phyloP scores from a whole-genome alignment of 345 rosid species.

The Cardamine resedifolia region DNA sequence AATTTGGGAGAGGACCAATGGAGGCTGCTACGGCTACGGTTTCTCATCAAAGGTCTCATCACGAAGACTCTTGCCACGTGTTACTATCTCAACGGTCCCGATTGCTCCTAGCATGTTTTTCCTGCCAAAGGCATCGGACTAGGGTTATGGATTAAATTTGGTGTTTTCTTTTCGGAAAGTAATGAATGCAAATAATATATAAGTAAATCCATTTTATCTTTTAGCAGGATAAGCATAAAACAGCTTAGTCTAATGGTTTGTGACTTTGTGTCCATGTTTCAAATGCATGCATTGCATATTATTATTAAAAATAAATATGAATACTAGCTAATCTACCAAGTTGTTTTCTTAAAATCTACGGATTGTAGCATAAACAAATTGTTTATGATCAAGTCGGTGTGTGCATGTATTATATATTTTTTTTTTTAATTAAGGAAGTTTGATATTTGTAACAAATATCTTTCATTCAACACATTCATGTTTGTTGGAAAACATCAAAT shows the following conservation, averaged over 20 bases:
- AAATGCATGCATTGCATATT: not conserved
- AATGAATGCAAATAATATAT: not conserved
- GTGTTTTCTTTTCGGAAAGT: not conserved
- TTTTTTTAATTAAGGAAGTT: too few species aligned
- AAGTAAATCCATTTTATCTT: not conserved
- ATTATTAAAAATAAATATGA: not conserved
- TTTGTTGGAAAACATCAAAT: not conserved
- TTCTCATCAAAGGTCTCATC: conserved; percentile 26
- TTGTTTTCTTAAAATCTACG: not conserved
- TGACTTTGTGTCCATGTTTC: not conserved
- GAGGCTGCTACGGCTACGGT: conserved; percentile 35
- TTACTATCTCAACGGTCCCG: conserved; percentile 22
- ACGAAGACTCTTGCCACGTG: conserved; percentile 26
- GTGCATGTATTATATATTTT: too few species aligned
- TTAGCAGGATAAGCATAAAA: not conserved
- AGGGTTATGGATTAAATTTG: conserved; percentile 25
- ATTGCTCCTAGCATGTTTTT: conserved; percentile 18
- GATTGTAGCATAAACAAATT: not conserved
- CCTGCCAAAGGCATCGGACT: conserved; percentile 14
- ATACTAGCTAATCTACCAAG: not conserved
- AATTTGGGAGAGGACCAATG: conserved; percentile 4
- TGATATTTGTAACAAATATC: too few species aligned
- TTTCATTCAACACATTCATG: too few species aligned
- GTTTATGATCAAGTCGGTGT: not conserved
- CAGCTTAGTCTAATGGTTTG: not conserved